Conservation (phyloP, 78 protist species). For the Dictyostelium discoideum region dicty_2.7 NC_007091.3:1710501-1711000, state of each 20-base stretch:
- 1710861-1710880: conserved; percentile 80
- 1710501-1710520: conserved; percentile 43
- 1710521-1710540: conserved; percentile 72
- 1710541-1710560: conserved; percentile 71
- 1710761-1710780: not conserved
- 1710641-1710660: conserved; percentile 77
- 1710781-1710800: conserved; percentile 61
- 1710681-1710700: conserved; percentile 61
- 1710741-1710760: conserved; percentile 66
- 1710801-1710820: conserved; percentile 41
- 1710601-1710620: conserved; percentile 65
- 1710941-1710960: conserved; percentile 77
- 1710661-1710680: conserved; percentile 54
- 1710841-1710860: conserved; percentile 67
- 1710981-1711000: conserved; percentile 59
- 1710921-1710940: conserved; percentile 77
- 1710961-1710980: conserved; percentile 69
- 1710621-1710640: conserved; percentile 63
- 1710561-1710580: conserved; percentile 82
- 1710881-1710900: conserved; percentile 79
- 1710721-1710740: conserved; percentile 48
- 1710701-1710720: conserved; percentile 66
- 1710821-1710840: conserved; percentile 61
- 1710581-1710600: conserved; percentile 74
- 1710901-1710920: conserved; percentile 76